phyloP scores from a whole-genome alignment of 2,329 filamentous ascomycete species.

The Rutstroemia sp. region DNA sequence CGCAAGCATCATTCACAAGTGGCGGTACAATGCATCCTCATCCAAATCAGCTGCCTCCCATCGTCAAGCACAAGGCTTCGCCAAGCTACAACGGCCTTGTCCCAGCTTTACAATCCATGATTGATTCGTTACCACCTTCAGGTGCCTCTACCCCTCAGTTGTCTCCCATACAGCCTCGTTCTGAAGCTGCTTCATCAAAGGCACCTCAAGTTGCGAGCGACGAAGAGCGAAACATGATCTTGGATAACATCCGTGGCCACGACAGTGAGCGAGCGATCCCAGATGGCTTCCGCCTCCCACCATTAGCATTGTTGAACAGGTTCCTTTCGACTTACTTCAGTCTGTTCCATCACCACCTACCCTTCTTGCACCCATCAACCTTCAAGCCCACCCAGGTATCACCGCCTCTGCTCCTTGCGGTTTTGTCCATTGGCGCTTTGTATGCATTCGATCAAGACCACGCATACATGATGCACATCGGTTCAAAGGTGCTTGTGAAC shows the following conservation, averaged over 20 bases:
- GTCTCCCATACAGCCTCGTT: conserved; percentile 60
- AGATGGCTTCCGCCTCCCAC: conserved; percentile 84
- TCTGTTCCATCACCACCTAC: conserved; percentile 92
- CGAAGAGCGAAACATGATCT: conserved; percentile 75
- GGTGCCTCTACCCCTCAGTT: conserved; percentile 64
- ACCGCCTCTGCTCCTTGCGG: conserved; percentile 76
- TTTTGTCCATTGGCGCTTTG: conserved; percentile 89
- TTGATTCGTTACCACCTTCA: conserved; percentile 62
- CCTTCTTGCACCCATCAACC: conserved; percentile 88
- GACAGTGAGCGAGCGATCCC: conserved; percentile 78
- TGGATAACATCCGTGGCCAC: conserved; percentile 76
- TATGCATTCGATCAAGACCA: conserved; percentile 97
- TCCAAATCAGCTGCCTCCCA: conserved; percentile 56
- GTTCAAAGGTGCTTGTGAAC: conserved; percentile 93
- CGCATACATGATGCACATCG: conserved; percentile 94
- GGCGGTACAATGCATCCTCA: conserved; percentile 50
- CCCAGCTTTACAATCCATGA: conserved; percentile 63
- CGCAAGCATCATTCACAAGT: conserved; percentile 54
- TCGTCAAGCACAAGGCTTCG: conserved; percentile 54
- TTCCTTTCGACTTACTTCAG: conserved; percentile 96
- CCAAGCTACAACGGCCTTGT: conserved; percentile 52
- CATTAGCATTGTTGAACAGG: conserved; percentile 72
- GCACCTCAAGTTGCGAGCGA: conserved; percentile 78
- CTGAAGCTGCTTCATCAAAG: conserved; percentile 46
- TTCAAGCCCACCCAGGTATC: conserved; percentile 77